Evolutionary conservation across 257 asterid species (phyloP), one percentile per base, ranked within the genome.

Genomic region (Solanum rostratum): DNA sequence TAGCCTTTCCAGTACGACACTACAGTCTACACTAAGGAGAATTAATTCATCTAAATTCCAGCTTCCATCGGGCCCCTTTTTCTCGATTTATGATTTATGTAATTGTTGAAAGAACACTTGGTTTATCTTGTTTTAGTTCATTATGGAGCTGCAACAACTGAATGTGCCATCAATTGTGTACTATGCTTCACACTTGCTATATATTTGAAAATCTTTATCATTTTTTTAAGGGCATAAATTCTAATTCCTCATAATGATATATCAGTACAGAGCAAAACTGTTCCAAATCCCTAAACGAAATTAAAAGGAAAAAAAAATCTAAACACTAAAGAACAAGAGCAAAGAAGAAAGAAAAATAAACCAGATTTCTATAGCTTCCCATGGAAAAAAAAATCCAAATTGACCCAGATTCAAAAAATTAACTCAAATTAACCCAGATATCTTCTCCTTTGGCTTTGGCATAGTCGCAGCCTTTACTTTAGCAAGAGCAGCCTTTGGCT

Each of bases 401-500:
- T 37, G 86, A 88, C 89, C 91, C 27, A 33, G 80, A 46, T 63
- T 33, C 84, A 45, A 69, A 22, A 53, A 86, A 89, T 90, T 88
- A n/a, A n/a, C n/a, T n/a, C n/a, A n/a, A n/a, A n/a, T n/a, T n/a
- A n/a, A n/a, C n/a, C n/a, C n/a, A n/a, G n/a, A n/a, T 92, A 92
- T 85, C 91, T 45, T 85, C 83, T 87, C 93, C 11, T 91, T 90
- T 2, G 91, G 91, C 86, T 91, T 93, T 80, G 94, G 85, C 88
- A 91, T 93, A 18, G 88, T 85, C 15, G 85, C 88, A 12, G 91
- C 74, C 2, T 83, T 92, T 3, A 91, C 79, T 87, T 93, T 93
- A 2, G 91, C 92, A 1, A 90, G 20, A 27, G 91, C 88, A 3
- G 93, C 91, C 3, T 83, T 71, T 2, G 80, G 85, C 53, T 83